Conservation (phyloP, 1,139 yeast species). For the Saccharomyces hybrid region DNA sequence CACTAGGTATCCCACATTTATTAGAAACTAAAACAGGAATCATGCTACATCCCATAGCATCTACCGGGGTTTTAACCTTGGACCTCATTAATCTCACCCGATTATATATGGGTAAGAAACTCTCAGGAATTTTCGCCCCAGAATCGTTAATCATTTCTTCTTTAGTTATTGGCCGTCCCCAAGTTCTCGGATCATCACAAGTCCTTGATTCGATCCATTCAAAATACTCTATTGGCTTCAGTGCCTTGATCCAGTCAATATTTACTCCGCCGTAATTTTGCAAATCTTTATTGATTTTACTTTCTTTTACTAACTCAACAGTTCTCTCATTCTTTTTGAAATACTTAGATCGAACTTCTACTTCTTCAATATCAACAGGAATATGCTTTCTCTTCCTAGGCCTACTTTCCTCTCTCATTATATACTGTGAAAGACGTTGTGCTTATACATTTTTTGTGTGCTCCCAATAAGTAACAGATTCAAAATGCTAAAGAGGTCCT, state of each 20-base stretch:
- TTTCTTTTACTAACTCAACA: background rate
- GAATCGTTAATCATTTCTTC: slow-evolving; percentile 1
- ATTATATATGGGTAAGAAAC: slow-evolving; percentile 33
- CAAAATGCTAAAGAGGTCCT: background rate
- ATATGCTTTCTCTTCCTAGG: slow-evolving; percentile 10
- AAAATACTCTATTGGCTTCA: slow-evolving; percentile 24
- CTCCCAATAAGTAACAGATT: background rate
- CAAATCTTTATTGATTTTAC: background rate
- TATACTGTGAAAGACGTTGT: background rate
- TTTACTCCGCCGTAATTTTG: slow-evolving; percentile 11
- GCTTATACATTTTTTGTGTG: background rate
- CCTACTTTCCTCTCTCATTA: slow-evolving; percentile 3
- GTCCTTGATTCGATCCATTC: slow-evolving; percentile 20
- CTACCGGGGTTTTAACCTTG: slow-evolving; percentile 70
- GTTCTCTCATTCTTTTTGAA: slow-evolving; percentile 11
- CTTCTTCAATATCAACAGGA: slow-evolving; percentile 11
- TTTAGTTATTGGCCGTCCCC: slow-evolving; percentile 16
- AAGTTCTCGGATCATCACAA: slow-evolving; percentile 19
- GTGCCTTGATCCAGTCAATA: slow-evolving; percentile 22
- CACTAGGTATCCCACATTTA: slow-evolving; percentile 22
- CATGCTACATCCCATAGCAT: slow-evolving; percentile 78
- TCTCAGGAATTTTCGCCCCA: slow-evolving; percentile 34
- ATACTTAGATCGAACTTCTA: slow-evolving; percentile 11
- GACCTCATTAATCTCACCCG: slow-evolving; percentile 43
- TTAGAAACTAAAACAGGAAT: slow-evolving; percentile 46